phyloP scores from a whole-genome alignment of 495 filamentous ascomycete species.

The Hapsidospora chrysogenum region DNA sequence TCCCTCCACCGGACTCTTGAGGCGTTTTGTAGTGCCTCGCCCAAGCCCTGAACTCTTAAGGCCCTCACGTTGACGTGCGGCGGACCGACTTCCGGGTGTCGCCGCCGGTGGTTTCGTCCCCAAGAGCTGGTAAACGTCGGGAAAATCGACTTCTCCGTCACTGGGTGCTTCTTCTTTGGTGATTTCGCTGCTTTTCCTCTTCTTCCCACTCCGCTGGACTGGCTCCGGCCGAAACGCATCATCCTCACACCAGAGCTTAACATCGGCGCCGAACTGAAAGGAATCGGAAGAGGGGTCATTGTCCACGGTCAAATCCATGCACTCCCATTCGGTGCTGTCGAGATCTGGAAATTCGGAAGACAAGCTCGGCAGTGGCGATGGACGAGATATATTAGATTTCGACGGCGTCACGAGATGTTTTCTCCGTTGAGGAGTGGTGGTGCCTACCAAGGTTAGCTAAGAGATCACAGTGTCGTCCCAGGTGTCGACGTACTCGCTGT shows the following conservation, averaged over 20 bases:
- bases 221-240: slow-evolving; percentile 19
- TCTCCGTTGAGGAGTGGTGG: background rate
- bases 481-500: no score
- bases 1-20: background rate
- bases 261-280: slow-evolving; percentile 34
- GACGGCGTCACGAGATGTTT: background rate
- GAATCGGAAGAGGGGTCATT: slow-evolving; percentile 24
- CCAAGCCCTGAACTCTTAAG: no score
- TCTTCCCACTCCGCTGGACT: slow-evolving; percentile 37
- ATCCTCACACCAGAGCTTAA: slow-evolving; percentile 43
- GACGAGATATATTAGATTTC: background rate
- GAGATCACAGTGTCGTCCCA: no score
- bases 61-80: no score
- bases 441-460: no score
- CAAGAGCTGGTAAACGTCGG: slow-evolving; percentile 22
- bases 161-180: slow-evolving; percentile 15
- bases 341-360: slow-evolving; percentile 1
- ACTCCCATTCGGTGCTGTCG: slow-evolving; percentile 23
- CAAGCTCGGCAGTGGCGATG: background rate
- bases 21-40: background rate
- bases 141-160: slow-evolving; percentile 16
- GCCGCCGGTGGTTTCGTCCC: slow-evolving; percentile 3
- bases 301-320: slow-evolving; percentile 58
- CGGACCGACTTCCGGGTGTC: slow-evolving; percentile 7
- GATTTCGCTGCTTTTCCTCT: slow-evolving; percentile 60